Base-by-base conservation (phyloP, 2,329 filamentous ascomycete species). In the Microsporum ferrugineum region DNA sequence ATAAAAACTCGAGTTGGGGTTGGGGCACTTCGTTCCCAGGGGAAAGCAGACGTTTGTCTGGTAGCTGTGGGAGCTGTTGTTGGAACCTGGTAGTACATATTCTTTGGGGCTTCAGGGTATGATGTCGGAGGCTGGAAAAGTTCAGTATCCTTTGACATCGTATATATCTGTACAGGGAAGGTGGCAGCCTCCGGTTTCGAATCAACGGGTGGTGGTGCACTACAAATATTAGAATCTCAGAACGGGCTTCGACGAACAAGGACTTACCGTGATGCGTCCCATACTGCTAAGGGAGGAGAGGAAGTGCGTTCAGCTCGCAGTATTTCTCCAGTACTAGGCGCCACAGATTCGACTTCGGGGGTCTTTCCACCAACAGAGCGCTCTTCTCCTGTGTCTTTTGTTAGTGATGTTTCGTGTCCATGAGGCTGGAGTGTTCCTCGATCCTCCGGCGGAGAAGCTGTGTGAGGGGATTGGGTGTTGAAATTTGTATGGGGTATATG, bases 41-140 rank as follows among this genome's bases (percentile, higher is more conserved):
- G 94, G 72, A 99, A 99, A 57, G 97, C 86, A 2, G 85, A 81
- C 56, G 82, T 80, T 12, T 85, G 82, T 63, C 77, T 82, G 65
- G 85, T 78, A 49, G 80, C 77, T 56, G 83, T 80, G 36, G 84
- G 83, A 61, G 84, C 73, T 38, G 70, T 72, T 43, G 67, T 71
- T 3, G 91, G 91, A 39, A 95, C 82, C 68, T 92, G 79, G 71
- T 94, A 96, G 81, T 87, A 94, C 89, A 96, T 91, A 69, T 91
- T 83, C 72, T 82, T 88, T 0, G 91, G 90, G 17, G 90, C 89
- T 69, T 89, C 88, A 2, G 91, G 89, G 69, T 95, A 94, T 59
- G 83, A 80, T 63, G 78, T 74, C 17, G 91, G 91, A 36, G 91
- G 83, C 60, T 89, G 82, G 74, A 95, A 97, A 7, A 88, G 84